These are phyloP conservation scores for Dactylellina parvicollis DNA, from an alignment of 2,329 filamentous ascomycete genomes.

Conservation along the genomic window DNA sequence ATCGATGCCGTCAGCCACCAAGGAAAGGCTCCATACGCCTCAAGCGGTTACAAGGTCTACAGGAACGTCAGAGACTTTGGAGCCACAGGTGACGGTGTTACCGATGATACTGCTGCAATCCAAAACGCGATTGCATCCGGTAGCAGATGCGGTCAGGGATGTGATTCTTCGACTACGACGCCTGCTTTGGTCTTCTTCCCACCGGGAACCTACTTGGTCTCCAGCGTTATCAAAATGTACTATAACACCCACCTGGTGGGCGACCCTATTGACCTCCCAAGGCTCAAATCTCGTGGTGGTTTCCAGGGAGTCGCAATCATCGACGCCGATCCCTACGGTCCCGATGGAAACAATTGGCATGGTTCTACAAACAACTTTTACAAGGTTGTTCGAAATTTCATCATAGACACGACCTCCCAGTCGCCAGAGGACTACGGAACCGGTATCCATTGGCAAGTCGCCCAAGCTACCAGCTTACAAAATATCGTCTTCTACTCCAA, in stretches of 20 bases:
- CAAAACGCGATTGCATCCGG: constrained; percentile 75
- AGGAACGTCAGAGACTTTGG: constrained; percentile 51
- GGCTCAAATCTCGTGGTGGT: constrained; percentile 75
- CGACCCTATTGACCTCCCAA: constrained; percentile 68
- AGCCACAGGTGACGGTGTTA: constrained; percentile 59
- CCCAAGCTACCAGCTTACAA: constrained; percentile 70
- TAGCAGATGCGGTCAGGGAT: constrained; percentile 79
- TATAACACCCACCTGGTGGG: constrained; percentile 96
- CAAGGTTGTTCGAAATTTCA: constrained; percentile 82
- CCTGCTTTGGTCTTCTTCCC: constrained; percentile 90
- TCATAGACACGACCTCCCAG: constrained; percentile 78
- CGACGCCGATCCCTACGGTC: constrained; percentile 84
- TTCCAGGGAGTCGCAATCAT: constrained; percentile 90
- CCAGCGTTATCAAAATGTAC: constrained; percentile 79
- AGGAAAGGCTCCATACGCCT: constrained; percentile 38
- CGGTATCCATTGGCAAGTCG: constrained; percentile 75
- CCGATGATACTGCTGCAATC: constrained; percentile 89
- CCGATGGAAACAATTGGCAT: constrained; percentile 75
- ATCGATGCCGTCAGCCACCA: constrained; percentile 36
- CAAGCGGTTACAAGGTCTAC: constrained; percentile 39
- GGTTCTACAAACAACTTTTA: constrained; percentile 86
- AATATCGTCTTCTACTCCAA: constrained; percentile 67
- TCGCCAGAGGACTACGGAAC: constrained; percentile 60
- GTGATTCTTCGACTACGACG: constrained; percentile 81
- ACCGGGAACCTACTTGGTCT: constrained; percentile 86